A percentile compares a stretch with the other conserved stretches of the same genome.
Conservation (phyloP, 73 alveolate genomes). For the Effrenium voratum region DNA sequence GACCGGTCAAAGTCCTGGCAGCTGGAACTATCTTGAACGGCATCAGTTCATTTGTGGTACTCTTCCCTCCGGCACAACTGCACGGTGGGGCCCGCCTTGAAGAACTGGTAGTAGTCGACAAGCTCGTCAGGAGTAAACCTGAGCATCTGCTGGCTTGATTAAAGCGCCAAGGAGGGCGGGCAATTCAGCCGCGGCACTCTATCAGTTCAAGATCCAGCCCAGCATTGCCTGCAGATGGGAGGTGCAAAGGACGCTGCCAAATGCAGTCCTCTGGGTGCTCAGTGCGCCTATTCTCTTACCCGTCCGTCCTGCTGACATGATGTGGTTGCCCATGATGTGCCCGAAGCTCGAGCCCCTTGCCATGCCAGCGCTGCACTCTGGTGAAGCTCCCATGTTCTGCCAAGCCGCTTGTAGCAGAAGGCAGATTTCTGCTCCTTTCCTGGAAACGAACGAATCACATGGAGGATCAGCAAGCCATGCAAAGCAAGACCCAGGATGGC, state of each 20-base stretch:
- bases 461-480: too few species aligned
- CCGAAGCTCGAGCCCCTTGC: constrained; percentile 50
- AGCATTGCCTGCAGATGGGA: constrained; percentile 47
- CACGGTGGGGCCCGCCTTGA: too few species aligned
- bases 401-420: constrained; percentile 68
- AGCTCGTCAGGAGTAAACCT: constrained; percentile 76
- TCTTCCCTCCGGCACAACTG: too few species aligned
- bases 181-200: constrained; percentile 26
- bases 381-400: neutral
- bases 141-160: neutral
- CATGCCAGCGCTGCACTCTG: neutral
- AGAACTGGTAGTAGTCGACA: constrained; percentile 62
- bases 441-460: neutral
- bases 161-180: neutral
- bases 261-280: too few species aligned
- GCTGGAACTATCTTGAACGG: neutral
- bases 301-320: constrained; percentile 87
- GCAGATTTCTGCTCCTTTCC: constrained; percentile 59
- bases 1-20: constrained; percentile 23
- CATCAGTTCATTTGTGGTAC: neutral
- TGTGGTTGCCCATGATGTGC: constrained; percentile 64
- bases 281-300: neutral
- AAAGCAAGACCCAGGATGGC: too few species aligned
- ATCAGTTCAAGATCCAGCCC: constrained; percentile 44
- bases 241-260: neutral